Evolutionary conservation across 495 filamentous ascomycete genomes (phyloP), one percentile per base, ranked within the genome.

Genomic region (Penicillium mononematosum): DNA sequence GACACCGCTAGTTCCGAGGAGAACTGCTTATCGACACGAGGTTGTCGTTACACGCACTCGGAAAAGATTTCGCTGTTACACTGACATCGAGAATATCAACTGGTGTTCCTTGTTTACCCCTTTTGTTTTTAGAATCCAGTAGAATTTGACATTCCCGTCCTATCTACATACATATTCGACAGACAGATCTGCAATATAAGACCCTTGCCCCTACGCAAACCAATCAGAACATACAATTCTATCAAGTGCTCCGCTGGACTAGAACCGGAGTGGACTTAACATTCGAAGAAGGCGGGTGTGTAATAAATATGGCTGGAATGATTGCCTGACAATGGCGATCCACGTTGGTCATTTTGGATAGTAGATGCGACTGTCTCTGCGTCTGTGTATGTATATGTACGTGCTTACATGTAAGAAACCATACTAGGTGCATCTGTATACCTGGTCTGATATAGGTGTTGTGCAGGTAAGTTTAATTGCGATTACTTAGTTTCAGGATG

Each of bases 321-420:
- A 50, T 51, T 51, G 49, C 16, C 48, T 50, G 34, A 11, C 49
- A 27, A 24, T n/a, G 47, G 20, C 32, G 49, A 51, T 41, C 49
- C 9, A 25, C 31, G 32, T 50, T 50, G 24, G 49, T 29, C 11
- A 27, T 45, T 25, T 46, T 12, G 11, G 41, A 20, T 17, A 9
- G 17, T 17, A 20, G 14, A 5, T 44, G 20, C 42, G 42, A n/a
- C 34, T 19, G 39, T 20, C 17, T 43, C 1, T 24, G 19, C 12
- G 8, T 27, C 48, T 25, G 48, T 25, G 48, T 22, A 17, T 29
- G 27, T 29, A 7, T 20, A 38, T 25, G 19, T 27, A 24, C 12
- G 16, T 46, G 44, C 22, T 3, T 6, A 44, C 19, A 25, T 16
- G 25, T 27, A 46, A 17, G 36, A n/a, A 39, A 39, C 16, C 6